These are phyloP conservation scores for Cyberlindnera mrakii DNA, from an alignment of 805 yeast genomes.

Conservation along the genomic window DNA sequence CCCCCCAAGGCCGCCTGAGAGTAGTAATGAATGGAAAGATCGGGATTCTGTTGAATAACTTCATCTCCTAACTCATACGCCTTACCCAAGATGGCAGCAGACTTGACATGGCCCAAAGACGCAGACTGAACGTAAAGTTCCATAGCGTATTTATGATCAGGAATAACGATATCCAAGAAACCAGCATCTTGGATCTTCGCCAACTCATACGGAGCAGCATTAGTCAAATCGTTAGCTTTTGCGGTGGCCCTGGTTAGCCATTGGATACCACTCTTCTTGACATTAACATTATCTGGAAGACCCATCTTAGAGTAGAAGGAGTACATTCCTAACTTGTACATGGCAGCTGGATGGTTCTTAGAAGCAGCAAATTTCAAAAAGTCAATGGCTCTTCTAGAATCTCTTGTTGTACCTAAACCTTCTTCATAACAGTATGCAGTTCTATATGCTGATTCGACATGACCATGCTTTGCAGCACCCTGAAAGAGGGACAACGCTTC, in stretches of 20 bases:
- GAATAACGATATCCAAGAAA: constrained; percentile 78
- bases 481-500: constrained; percentile 76
- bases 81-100: constrained; percentile 75
- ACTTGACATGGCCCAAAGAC: constrained; percentile 74
- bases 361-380: constrained; percentile 82
- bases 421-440: constrained; percentile 89
- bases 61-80: constrained; percentile 73
- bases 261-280: constrained; percentile 81
- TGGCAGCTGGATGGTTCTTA: constrained; percentile 93
- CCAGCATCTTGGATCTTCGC: constrained; percentile 82
- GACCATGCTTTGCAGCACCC: constrained; percentile 90
- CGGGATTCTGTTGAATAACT: constrained; percentile 68
- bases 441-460: constrained; percentile 85
- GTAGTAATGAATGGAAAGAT: constrained; percentile 85
- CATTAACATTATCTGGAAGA: constrained; percentile 53
- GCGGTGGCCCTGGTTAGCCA: constrained; percentile 89
- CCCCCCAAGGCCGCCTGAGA: constrained; percentile 87
- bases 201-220: constrained; percentile 92
- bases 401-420: constrained; percentile 88
- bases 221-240: constrained; percentile 74
- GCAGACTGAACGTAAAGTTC: constrained; percentile 86
- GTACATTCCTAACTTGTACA: constrained; percentile 86
- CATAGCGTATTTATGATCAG: constrained; percentile 77
- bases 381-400: constrained; percentile 79
- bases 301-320: constrained; percentile 86